Conservation (phyloP, 306 rosid genomes). For the Quercus agrifolia region DNA sequence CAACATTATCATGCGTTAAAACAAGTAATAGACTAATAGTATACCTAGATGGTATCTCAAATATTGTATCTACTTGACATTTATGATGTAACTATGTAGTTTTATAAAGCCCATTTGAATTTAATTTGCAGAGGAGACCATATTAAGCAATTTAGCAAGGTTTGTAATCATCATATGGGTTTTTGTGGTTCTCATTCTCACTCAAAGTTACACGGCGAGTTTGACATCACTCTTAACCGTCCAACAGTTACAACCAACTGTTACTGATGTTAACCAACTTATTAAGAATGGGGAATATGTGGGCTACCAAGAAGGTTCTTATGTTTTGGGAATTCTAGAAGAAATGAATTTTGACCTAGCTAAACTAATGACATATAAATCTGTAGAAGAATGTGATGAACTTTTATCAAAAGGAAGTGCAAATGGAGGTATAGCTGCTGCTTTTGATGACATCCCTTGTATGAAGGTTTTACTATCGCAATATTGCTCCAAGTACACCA, state of each 20-base stretch:
- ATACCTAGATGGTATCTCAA: neutral
- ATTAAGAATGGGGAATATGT: slow-evolving; percentile 8
- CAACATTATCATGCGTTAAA: too few species aligned
- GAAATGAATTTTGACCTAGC: slow-evolving; percentile 11
- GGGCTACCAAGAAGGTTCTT: slow-evolving; percentile 22
- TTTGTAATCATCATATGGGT: too few species aligned
- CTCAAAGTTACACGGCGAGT: slow-evolving; percentile 30
- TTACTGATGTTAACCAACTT: slow-evolving; percentile 21
- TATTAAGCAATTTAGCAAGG: slow-evolving; percentile 33
- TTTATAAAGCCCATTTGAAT: too few species aligned
- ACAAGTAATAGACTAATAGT: too few species aligned
- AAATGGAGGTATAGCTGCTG: too few species aligned
- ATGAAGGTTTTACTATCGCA: slow-evolving; percentile 22
- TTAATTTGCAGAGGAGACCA: slow-evolving; percentile 16
- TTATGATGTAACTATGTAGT: too few species aligned
- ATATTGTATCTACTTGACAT: too few species aligned
- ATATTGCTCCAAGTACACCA: slow-evolving; percentile 38
- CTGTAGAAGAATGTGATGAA: too few species aligned
- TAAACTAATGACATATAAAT: neutral
- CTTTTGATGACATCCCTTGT: slow-evolving; percentile 22
- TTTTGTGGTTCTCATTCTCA: too few species aligned
- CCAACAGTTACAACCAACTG: slow-evolving; percentile 24
- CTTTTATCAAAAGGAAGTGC: too few species aligned
- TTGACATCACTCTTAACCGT: slow-evolving; percentile 28
- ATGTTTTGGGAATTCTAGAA: slow-evolving; percentile 1